These are phyloP conservation scores for Trichoderma sp. DNA, from an alignment of 2,329 filamentous ascomycete genomes.

Conservation along the genomic window DNA sequence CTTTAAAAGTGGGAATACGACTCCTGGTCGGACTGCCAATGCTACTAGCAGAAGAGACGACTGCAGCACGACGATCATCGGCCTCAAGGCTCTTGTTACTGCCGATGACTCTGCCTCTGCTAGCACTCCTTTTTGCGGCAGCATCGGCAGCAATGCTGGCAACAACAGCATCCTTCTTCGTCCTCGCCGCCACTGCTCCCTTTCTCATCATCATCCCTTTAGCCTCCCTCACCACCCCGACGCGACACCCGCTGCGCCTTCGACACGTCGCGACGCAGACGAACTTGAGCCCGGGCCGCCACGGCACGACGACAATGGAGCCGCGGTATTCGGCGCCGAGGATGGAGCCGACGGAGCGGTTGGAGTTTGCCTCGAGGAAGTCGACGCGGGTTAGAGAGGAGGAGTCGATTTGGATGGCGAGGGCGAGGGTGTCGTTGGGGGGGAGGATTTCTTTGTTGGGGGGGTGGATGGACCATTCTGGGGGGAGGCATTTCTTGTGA, in stretches of 20 bases:
- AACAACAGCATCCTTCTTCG: not conserved
- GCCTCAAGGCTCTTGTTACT: not conserved
- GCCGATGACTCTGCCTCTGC: no score
- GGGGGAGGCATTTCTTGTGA: constrained; percentile 15
- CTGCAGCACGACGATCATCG: not conserved
- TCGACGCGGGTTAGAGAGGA: not conserved
- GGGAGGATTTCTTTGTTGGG: constrained; percentile 11
- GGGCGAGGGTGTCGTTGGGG: constrained; percentile 14
- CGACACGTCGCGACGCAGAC: not conserved
- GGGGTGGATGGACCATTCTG: constrained; percentile 21
- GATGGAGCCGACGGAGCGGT: constrained; percentile 21
- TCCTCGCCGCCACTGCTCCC: not conserved
- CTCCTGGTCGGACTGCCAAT: not conserved
- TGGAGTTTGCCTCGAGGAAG: constrained; percentile 5
- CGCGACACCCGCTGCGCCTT: constrained; percentile 2
- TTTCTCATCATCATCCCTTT: not conserved
- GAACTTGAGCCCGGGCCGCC: constrained; percentile 16
- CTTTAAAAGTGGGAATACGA: not conserved
- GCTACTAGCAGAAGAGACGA: not conserved
- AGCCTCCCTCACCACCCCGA: constrained; percentile 7
- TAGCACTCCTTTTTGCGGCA: not conserved
- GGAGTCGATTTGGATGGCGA: constrained; percentile 22
- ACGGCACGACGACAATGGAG: constrained; percentile 22
- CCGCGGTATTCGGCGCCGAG: constrained; percentile 21
- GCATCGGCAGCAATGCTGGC: not conserved